Base-by-base conservation (phyloP, 202 grass and related monocot species). In the Schoenoplectus tabernaemontani region DNA sequence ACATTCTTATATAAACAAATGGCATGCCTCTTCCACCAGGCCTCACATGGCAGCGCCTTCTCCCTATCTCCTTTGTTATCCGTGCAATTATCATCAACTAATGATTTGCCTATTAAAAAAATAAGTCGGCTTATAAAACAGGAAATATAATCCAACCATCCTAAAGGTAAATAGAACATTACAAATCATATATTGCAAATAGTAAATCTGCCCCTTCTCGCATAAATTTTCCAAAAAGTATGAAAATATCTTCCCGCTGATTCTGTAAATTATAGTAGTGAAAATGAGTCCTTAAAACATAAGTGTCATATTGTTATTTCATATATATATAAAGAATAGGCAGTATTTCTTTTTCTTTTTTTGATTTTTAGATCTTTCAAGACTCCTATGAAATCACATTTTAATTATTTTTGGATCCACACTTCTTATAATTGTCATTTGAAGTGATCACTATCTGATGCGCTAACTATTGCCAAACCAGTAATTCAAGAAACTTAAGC, bases 21-120 rank as follows among this genome's bases (percentile, higher is more conserved):
- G 1, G 85, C 81, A 74, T 87, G 88, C 71, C 85, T 89, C 78
- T 88, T 89, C 90, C 87, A 97, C 93, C 93, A 93, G 76, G 88
- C 83, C 84, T 89, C 81, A 84, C 83, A 89, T 76, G 88, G 70
- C 87, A 89, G 65, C 32, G 64, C 83, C 64, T 76, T 47, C 8
- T n/a, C 48, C 41, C 4, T 72, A 85, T 80, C 80, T 73, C 82
- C 79, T 78, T 63, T 33, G 5, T 57, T 65, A n/a, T 80, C 38
- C 26, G 17, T 50, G 78, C 41, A 24, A 48, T 80, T 34, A 48
- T 80, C 60, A 20, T 57, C 71, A 56, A 76, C 30, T 76, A 54
- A 56, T 53, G 28, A 50, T 56, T 48, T 37, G 15, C 48, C 71
- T 56, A 19, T 56, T 54, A 36, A 75, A 53, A 36, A 76, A 11